Base-by-base conservation (phyloP, 768 basidiomycete species). In the Mycena galopus region DNA sequence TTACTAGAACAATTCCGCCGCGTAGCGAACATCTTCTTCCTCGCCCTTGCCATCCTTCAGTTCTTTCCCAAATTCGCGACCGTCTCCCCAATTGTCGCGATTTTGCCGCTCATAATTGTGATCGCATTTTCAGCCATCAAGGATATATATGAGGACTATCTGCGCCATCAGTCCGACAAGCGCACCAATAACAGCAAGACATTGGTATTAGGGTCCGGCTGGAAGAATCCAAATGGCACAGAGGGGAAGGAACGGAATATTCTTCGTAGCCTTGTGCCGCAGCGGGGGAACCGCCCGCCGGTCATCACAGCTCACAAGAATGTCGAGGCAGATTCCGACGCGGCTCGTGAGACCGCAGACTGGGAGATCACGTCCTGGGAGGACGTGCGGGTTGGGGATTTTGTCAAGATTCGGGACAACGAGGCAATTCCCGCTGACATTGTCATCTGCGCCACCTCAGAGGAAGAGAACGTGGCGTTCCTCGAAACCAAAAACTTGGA, bases 401-500 rank as follows among this genome's bases (percentile, higher is more conserved):
- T 96, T 75, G 90, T 98, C 80, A 91, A 91, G 78, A 87, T 94
- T 72, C 83, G 84, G 70, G 88, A 91, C 74, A 85, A 93, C 79
- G 90, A 93, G 73, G 82, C 87, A 19, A 87, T 94, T 58, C 93
- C 93, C 9, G 93, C 93, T 0, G 93, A 93, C 79, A 80, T 93
- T 74, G 86, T 92, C 73, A 89, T 93, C 67, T 93, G 92, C 80
- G 86, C 92, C 2, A 93, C 92, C 8, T 78, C 83, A 3, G 96
- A 97, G 81, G 95, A 96, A 25, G 96, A 96, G 81, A 95, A 97
- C 71, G 87, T 97, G 16, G 93, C 93, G 3, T 98, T 92, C 78
- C 91, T 97, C 66, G 96, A 98, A 86, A 97, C 96, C 32, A 98
- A 97, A 87, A 97, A 98, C 78, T 86, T 99, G 53, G 97, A 99